Evolutionary conservation across 1,139 yeast species (phyloP), one percentile per base, ranked within the genome.

Genomic region (Zygoascus hellenicus): DNA sequence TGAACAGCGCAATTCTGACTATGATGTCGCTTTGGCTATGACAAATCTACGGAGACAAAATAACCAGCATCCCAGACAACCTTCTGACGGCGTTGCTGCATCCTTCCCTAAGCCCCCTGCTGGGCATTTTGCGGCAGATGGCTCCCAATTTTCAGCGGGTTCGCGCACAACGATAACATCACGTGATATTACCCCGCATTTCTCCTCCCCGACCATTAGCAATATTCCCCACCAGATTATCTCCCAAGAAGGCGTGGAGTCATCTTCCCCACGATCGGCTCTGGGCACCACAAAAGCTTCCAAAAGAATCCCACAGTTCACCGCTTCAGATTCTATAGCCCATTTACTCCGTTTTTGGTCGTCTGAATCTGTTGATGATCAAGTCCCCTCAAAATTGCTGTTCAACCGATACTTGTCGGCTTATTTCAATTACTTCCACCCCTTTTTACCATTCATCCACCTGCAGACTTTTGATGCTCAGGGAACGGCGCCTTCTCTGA

Each of bases 341-440:
- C 47, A 53, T 31, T 48, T 56, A 35, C 41, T 53, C 42, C 51
- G 56, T 43, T 54, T 45, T 50, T 55, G 38, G 51, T 45, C 51
- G 14, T 19, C 14, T 3, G 14, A 38, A 38, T 43, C 19, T 36
- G 15, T 13, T 11, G 39, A 36, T 29, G 39, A 36, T n/a, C 15
- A 9, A 13, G 29, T 48, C 10, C 67, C 66, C 6, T 50, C 64
- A 5, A 55, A 58, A 28, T 47, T 58, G 17, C 61, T 57, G 48
- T 52, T 63, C 43, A 61, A 64, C 52, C 55, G 63, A 31, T 64
- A 62, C 48, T 50, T 65, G 43, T 48, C 65, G 3, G 57, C 65
- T 5, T 67, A 63, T 54, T 64, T 67, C 52, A 56, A 57, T 38
- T 58, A 55, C 44, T 66, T 61, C 56, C 69, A 67, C 45, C 68